phyloP scores from a whole-genome alignment of 2,329 filamentous ascomycete species.

The Hypoxylon sp. region DNA sequence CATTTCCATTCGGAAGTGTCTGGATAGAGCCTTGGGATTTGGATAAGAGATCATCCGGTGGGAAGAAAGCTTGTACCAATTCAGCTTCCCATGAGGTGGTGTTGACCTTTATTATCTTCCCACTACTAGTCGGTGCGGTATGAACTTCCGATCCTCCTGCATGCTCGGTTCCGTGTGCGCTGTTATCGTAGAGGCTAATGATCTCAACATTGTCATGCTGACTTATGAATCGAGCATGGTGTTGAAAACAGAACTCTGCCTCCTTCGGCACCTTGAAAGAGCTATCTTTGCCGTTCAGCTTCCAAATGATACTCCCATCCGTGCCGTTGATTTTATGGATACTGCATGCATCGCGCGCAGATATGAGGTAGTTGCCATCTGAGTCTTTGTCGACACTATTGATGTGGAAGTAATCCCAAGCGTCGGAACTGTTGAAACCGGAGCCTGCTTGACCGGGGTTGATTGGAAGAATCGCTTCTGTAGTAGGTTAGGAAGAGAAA shows the following conservation, averaged over 20 bases:
- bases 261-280: slow-evolving; percentile 55
- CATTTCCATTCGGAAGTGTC: slow-evolving; percentile 58
- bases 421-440: slow-evolving; percentile 48
- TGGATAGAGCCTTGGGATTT: slow-evolving; percentile 59
- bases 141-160: slow-evolving; percentile 49
- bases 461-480: slow-evolving; percentile 61
- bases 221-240: slow-evolving; percentile 63
- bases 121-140: slow-evolving; percentile 57
- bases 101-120: slow-evolving; percentile 62
- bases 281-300: slow-evolving; percentile 64
- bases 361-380: slow-evolving; percentile 67
- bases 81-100: slow-evolving; percentile 61
- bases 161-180: slow-evolving; percentile 61
- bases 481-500: slow-evolving; percentile 13
- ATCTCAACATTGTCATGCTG: slow-evolving; percentile 60
- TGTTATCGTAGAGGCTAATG: slow-evolving; percentile 68
- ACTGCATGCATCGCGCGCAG: slow-evolving; percentile 62
- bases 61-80: slow-evolving; percentile 61
- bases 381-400: slow-evolving; percentile 67
- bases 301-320: slow-evolving; percentile 65
- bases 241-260: slow-evolving; percentile 63
- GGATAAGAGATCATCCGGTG: slow-evolving; percentile 63
- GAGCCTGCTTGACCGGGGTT: slow-evolving; percentile 59
- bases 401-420: slow-evolving; percentile 70
- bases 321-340: slow-evolving; percentile 62